Percentiles rank a stretch among this genome's conserved stretches.
These are phyloP conservation scores for Cicer arietinum DNA, from an alignment of 306 rosid species.

Conservation along the genomic window DNA sequence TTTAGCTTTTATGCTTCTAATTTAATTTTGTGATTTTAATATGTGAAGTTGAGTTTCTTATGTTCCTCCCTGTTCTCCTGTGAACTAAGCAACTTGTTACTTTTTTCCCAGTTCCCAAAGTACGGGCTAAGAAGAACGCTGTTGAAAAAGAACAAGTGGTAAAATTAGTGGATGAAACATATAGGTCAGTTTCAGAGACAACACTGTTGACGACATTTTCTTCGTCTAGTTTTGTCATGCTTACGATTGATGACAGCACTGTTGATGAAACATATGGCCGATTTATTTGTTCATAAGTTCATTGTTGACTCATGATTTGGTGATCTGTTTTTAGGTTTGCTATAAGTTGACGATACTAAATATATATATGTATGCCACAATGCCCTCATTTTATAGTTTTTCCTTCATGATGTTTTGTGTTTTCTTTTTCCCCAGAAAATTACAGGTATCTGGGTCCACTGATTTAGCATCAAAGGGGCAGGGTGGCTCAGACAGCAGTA, in stretches of 20 bases:
- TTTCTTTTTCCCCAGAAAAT: constrained; percentile 61
- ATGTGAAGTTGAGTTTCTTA: constrained; percentile 34
- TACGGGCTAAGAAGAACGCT: constrained; percentile 79
- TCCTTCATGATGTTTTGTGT: neutral
- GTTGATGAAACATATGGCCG: neutral
- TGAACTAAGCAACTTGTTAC: constrained; percentile 25
- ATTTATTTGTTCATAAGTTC: constrained; percentile 4
- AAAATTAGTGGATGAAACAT: constrained; percentile 90
- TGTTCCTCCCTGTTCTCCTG: constrained; percentile 13
- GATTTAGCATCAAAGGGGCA: constrained; percentile 89
- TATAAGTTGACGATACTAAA: neutral
- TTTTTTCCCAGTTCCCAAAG: constrained; percentile 64
- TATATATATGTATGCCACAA: neutral
- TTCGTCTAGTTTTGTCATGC: constrained; percentile 35
- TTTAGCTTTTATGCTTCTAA: constrained; percentile 5
- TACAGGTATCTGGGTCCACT: constrained; percentile 82
- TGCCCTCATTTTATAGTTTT: constrained; percentile 30
- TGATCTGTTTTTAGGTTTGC: neutral
- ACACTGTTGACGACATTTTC: neutral
- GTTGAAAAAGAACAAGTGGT: constrained; percentile 85
- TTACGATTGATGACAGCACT: neutral
- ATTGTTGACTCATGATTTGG: constrained; percentile 26
- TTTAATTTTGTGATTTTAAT: constrained; percentile 30
- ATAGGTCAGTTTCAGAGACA: constrained; percentile 69
- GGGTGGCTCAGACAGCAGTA: constrained; percentile 76